Evolutionary conservation across 2,329 filamentous ascomycete genomes (phyloP).

Genomic region (Cyanodermella asteris): DNA sequence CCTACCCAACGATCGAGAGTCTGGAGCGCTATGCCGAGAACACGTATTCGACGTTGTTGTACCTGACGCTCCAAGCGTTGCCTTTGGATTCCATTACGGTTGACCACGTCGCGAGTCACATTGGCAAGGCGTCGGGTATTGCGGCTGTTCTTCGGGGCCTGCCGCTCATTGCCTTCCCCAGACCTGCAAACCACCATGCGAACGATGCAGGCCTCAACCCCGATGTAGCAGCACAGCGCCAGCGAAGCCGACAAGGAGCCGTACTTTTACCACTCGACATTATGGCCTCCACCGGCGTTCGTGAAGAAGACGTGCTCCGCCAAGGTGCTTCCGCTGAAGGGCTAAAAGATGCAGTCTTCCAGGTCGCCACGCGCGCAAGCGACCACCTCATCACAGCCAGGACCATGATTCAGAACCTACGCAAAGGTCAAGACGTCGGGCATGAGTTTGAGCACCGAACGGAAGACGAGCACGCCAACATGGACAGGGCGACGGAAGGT

Average conservation of each 20-base stretch:
- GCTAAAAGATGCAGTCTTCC: conserved; percentile 73
- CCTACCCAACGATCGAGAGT: conserved; percentile 49
- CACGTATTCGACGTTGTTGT: conserved; percentile 82
- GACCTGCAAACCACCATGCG: conserved; percentile 33
- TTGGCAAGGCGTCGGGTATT: conserved; percentile 86
- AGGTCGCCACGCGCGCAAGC: conserved; percentile 78
- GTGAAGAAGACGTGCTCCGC: conserved; percentile 76
- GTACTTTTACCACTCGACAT: conserved; percentile 72
- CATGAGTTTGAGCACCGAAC: conserved; percentile 78
- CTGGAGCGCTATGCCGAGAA: conserved; percentile 83
- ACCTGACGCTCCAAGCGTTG: conserved; percentile 60
- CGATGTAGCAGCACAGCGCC: conserved; percentile 16
- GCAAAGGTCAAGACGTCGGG: conserved; percentile 48
- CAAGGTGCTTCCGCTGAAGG: conserved; percentile 57
- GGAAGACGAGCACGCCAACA: conserved; percentile 39
- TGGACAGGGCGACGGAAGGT: conserved; percentile 16
- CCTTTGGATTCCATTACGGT: conserved; percentile 63
- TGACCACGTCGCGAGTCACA: conserved; percentile 84
- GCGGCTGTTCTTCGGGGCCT: conserved; percentile 67
- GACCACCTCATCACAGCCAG: conserved; percentile 87
- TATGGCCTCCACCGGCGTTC: conserved; percentile 61
- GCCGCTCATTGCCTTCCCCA: conserved; percentile 65
- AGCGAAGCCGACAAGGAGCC: conserved; percentile 31
- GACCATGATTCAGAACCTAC: conserved; percentile 70
- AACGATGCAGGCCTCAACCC: conserved; percentile 22